Conservation (phyloP, 306 rosid species). For the Pyrus pyrifolia region DNA sequence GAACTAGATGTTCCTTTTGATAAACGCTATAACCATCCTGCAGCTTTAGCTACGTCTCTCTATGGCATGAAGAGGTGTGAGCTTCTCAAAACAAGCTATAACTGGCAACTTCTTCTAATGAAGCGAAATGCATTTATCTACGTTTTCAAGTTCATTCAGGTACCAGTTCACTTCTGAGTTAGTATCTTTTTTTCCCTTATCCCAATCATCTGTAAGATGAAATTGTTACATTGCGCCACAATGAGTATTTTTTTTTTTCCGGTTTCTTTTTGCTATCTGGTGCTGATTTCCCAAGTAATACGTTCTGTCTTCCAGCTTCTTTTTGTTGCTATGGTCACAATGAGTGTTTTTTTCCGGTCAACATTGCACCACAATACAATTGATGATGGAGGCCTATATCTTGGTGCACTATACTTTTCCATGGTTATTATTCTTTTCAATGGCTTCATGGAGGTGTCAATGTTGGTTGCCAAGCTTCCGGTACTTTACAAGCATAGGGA, state of each 20-base stretch:
- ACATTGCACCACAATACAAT: slow-evolving; percentile 80
- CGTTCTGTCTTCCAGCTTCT: slow-evolving; percentile 59
- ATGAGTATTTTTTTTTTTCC: neutral
- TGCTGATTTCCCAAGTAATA: slow-evolving; percentile 29
- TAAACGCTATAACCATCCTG: slow-evolving; percentile 81
- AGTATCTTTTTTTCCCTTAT: neutral
- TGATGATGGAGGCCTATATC: slow-evolving; percentile 84
- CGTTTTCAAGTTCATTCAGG: slow-evolving; percentile 94
- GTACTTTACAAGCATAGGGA: slow-evolving; percentile 97
- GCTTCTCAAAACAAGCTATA: slow-evolving; percentile 71
- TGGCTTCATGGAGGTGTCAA: slow-evolving; percentile 95
- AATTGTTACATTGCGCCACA: neutral
- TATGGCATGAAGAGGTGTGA: slow-evolving; percentile 61
- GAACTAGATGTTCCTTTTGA: slow-evolving; percentile 69
- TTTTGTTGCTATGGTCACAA: slow-evolving; percentile 84
- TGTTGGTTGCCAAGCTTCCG: slow-evolving; percentile 98
- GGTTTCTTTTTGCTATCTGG: neutral
- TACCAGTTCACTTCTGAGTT: slow-evolving; percentile 9
- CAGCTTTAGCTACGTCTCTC: slow-evolving; percentile 72
- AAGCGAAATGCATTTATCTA: slow-evolving; percentile 92
- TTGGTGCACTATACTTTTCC: slow-evolving; percentile 92
- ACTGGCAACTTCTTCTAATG: slow-evolving; percentile 85
- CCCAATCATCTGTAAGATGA: slow-evolving; percentile 13
- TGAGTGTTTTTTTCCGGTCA: slow-evolving; percentile 96
- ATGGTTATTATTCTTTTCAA: slow-evolving; percentile 92